Base-by-base conservation (phyloP, 768 basidiomycete species). In the Tricholoma sp. region DNA sequence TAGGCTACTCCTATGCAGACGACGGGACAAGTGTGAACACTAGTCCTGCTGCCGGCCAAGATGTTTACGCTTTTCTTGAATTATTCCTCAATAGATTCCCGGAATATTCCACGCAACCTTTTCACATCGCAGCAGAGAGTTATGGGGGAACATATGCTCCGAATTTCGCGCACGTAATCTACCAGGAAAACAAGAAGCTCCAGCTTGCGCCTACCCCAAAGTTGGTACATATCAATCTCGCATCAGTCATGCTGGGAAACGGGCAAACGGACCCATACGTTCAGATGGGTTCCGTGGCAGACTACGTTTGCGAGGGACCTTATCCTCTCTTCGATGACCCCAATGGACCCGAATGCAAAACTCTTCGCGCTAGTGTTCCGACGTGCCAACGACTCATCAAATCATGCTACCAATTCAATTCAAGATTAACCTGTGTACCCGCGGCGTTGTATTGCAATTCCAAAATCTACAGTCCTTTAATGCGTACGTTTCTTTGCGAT, bases 1-100 rank as follows among this genome's bases (percentile, higher is more conserved):
- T 97, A 37, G 95, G 96, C 31, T 96, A 81, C 73, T 94, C 91
- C 0, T 98, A 95, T 67, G 81, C 84, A 0, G 82, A 86, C 11
- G 85, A 89, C 37, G 85, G 85, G 35, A 84, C 83, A 1, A 80
- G 78, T 1, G 89, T 98, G 51, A 81, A 84, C 71, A 91, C 81
- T 46, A 89, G 86, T 55, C 92, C 92, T 4, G 85, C 85, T 19
- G 93, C 93, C 2, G 96, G 91, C 18, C 81, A 89, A 71, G 95
- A 98, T 59, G 93, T 99, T 11, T 88, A 89, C 68, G 86, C 86
- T 4, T 92, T 92, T 79, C 75, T 91, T 47, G 79, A 91, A 63
- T 79, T 94, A 43, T 94, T 93, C 82, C 72, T 91, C 57, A 72
- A 74, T n/a, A 79, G 86, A 41, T 94, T 84, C 78, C 81, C 86